Evolutionary conservation across 805 yeast genomes (phyloP).

Genomic region (Saturnispora ahearnii): DNA sequence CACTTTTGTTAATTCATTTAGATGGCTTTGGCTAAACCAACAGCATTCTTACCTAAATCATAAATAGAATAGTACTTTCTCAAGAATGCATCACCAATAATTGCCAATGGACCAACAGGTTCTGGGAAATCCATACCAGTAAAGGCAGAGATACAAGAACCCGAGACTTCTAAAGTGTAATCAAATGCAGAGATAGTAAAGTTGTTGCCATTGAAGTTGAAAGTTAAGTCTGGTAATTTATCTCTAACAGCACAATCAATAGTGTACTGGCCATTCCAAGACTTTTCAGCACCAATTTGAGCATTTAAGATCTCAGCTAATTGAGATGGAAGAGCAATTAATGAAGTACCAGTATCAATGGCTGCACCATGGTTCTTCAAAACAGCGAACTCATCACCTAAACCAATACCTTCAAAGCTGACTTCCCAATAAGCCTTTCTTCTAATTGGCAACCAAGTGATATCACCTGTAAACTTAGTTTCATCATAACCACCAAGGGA

Average conservation of each 20-base stretch:
- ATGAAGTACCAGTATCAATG: conserved; percentile 96
- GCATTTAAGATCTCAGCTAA: conserved; percentile 92
- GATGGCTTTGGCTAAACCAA: conserved; percentile 81
- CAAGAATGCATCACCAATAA: conserved; percentile 94
- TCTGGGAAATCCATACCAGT: conserved; percentile 97
- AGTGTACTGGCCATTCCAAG: conserved; percentile 96
- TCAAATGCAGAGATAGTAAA: conserved; percentile 86
- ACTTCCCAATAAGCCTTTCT: conserved; percentile 99
- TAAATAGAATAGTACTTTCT: conserved; percentile 91
- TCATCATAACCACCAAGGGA: conserved; percentile 93
- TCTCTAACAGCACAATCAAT: conserved; percentile 85
- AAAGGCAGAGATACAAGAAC: conserved; percentile 92
- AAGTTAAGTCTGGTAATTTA: conserved; percentile 81
- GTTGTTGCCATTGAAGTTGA: conserved; percentile 83
- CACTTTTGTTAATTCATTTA: conserved; percentile 21
- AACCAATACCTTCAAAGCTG: conserved; percentile 76
- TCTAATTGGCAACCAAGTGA: conserved; percentile 95
- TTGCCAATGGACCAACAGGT: conserved; percentile 94
- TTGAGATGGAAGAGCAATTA: conserved; percentile 89
- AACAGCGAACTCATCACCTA: conserved; percentile 87
- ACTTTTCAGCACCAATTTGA: conserved; percentile 93
- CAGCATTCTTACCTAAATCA: conserved; percentile 84
- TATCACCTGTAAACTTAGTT: conserved; percentile 66
- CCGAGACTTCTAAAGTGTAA: conserved; percentile 89
- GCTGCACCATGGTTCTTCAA: conserved; percentile 88